phyloP scores from a whole-genome alignment of 306 rosid genomes.

The Biancaea sappan region DNA sequence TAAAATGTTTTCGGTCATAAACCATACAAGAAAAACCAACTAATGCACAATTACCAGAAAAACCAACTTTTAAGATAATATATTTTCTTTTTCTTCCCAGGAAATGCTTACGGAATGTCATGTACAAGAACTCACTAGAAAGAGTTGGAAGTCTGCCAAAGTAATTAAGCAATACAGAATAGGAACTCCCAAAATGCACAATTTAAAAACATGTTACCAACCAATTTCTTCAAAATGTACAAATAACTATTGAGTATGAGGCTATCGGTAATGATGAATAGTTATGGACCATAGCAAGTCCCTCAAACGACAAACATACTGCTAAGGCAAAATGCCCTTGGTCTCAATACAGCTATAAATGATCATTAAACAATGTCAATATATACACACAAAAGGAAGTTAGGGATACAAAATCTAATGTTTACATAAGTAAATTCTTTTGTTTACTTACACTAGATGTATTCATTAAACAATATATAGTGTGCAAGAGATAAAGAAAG shows the following conservation, averaged over 20 bases:
- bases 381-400: constrained; percentile 6
- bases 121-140: constrained; percentile 12
- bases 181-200: constrained; percentile 19
- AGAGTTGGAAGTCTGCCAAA: background rate
- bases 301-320: constrained; percentile 19
- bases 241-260: background rate
- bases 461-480: background rate
- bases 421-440: constrained; percentile 3
- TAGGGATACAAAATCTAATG: constrained; percentile 4
- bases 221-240: constrained; percentile 5
- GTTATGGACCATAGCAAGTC: background rate
- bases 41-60: constrained; percentile 19
- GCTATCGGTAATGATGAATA: constrained; percentile 2
- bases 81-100: background rate
- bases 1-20: background rate
- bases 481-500: background rate
- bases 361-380: background rate
- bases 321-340: constrained; percentile 16
- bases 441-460: background rate
- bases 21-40: constrained; percentile 18
- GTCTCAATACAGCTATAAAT: constrained; percentile 5
- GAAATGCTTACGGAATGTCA: constrained; percentile 4
- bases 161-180: constrained; percentile 23
- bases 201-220: constrained; percentile 19
- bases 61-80: background rate